These are phyloP conservation scores for Botryococcus braunii DNA, from an alignment of 163 green algal genomes.

Conservation along the genomic window DNA sequence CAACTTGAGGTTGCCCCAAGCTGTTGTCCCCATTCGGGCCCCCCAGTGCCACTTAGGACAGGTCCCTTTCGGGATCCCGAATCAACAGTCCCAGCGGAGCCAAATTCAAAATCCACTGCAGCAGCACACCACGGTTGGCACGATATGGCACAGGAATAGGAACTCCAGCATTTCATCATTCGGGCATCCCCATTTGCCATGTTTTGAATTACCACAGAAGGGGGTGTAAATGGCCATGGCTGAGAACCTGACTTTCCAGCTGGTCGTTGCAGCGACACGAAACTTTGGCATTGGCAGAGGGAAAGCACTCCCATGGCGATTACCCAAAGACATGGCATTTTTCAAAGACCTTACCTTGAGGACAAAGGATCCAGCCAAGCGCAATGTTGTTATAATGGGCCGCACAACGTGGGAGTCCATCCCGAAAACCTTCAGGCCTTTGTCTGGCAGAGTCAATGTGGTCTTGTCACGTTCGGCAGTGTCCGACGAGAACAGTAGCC, in stretches of 20 bases:
- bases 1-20: no score
- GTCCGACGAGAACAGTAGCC: slow-evolving; percentile 25
- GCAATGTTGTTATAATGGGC: slow-evolving; percentile 73
- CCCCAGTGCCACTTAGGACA: no score
- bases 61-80: no score
- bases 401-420: slow-evolving; percentile 95
- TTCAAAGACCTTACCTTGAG: slow-evolving; percentile 82
- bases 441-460: slow-evolving; percentile 89
- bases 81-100: no score
- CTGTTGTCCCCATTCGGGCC: no score
- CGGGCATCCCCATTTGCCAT: no score
- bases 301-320: slow-evolving; percentile 71
- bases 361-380: slow-evolving; percentile 38
- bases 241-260: slow-evolving; percentile 54
- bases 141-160: no score
- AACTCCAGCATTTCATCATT: no score
- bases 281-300: slow-evolving; percentile 77
- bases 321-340: slow-evolving; percentile 83
- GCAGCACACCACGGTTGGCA: no score
- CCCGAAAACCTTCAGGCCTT: slow-evolving; percentile 80
- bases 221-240: no score
- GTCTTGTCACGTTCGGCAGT: slow-evolving; percentile 48
- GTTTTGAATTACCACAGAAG: no score
- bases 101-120: no score
- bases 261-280: slow-evolving; percentile 83